These are phyloP conservation scores for Carex pumila DNA, from an alignment of 176 grass and related monocot species.

Conservation along the genomic window DNA sequence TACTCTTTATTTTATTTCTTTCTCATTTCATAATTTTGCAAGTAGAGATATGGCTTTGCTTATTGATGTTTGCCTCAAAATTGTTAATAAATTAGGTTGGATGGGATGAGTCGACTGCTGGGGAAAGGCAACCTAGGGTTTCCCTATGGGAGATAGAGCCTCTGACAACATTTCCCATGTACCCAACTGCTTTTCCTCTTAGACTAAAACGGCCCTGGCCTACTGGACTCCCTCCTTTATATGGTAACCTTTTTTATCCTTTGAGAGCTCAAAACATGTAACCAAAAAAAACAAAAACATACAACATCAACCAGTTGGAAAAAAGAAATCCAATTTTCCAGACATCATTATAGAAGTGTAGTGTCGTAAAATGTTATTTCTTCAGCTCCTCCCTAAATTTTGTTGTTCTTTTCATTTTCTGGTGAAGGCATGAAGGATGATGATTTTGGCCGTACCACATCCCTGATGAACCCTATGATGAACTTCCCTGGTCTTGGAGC, in stretches of 20 bases:
- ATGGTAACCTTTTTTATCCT: constrained; percentile 31
- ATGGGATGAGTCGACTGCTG: constrained; percentile 97
- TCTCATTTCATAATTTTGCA: constrained; percentile 1
- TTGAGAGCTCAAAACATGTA: constrained; percentile 27
- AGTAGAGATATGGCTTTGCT: not conserved
- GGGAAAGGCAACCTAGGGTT: constrained; percentile 79
- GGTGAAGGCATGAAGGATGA: constrained; percentile 60
- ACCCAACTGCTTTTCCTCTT: constrained; percentile 76
- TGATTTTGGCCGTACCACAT: constrained; percentile 47
- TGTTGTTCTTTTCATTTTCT: not conserved
- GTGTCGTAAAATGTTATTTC: not conserved
- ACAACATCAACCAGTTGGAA: not conserved
- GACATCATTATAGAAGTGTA: not conserved
- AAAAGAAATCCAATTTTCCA: not conserved
- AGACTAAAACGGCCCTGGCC: constrained; percentile 89
- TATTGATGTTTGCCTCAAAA: not conserved
- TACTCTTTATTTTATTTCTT: constrained; percentile 15
- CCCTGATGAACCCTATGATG: constrained; percentile 65
- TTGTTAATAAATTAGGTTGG: constrained; percentile 48
- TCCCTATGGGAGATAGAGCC: constrained; percentile 97
- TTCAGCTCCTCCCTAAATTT: not conserved
- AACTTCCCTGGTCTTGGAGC: constrained; percentile 77
- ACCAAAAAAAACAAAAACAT: not conserved
- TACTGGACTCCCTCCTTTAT: constrained; percentile 57
- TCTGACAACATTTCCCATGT: constrained; percentile 90